Evolutionary conservation across 169 alveolate genomes (phyloP).

Genomic region (Eimeria necatrix): DNA sequence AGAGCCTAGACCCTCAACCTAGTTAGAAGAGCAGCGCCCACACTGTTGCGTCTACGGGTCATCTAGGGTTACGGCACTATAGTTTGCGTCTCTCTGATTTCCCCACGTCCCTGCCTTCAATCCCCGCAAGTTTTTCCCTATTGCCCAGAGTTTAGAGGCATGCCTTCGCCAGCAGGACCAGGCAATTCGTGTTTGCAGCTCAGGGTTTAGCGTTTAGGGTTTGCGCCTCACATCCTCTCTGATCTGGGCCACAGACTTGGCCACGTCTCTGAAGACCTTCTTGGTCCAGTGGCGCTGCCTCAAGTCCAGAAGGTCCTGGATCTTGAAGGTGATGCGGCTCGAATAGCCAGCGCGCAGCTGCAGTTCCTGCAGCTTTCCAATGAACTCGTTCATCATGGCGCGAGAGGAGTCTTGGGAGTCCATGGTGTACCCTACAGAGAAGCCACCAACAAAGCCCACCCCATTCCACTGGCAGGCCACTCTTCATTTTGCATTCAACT

Average conservation of each 20-base stretch:
- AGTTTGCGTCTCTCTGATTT: too few relatives aligned
- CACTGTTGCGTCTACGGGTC: too few relatives aligned
- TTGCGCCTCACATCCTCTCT: conserved; percentile 69
- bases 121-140: too few relatives aligned
- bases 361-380: conserved; percentile 75
- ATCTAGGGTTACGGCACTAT: too few relatives aligned
- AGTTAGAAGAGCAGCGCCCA: too few relatives aligned
- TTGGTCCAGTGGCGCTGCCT: conserved; percentile 51
- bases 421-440: conserved; percentile 46
- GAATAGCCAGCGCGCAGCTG: conserved; percentile 67
- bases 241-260: conserved; percentile 73
- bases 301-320: conserved; percentile 80
- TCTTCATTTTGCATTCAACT: too few relatives aligned
- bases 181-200: neutral
- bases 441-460: neutral
- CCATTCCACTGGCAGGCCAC: too few relatives aligned
- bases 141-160: neutral
- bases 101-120: too few relatives aligned
- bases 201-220: too few relatives aligned
- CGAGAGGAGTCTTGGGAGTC: conserved; percentile 48
- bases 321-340: conserved; percentile 68
- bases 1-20: too few relatives aligned
- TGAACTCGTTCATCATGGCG: conserved; percentile 54
- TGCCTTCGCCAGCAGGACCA: neutral
- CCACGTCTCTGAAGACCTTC: conserved; percentile 73